These are phyloP conservation scores for Podospora pseudocomata DNA, from an alignment of 495 filamentous ascomycete genomes.

Conservation along the genomic window DNA sequence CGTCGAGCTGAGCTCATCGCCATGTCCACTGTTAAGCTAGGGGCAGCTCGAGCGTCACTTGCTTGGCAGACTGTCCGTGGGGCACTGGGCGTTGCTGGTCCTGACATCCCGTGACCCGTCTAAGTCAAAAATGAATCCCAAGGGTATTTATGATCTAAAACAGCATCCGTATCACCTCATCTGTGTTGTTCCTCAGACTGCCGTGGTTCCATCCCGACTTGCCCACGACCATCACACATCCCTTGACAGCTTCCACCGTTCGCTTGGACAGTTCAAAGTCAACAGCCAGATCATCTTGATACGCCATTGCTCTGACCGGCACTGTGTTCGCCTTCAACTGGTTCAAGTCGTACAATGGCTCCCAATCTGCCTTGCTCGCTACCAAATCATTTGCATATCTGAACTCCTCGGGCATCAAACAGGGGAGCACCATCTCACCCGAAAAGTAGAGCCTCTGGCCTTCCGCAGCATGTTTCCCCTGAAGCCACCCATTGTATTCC, in stretches of 20 bases:
- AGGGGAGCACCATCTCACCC: conserved; percentile 82
- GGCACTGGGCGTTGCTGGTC: no score
- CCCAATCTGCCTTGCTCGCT: conserved; percentile 63
- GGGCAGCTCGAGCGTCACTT: no score
- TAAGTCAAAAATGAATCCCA: background rate
- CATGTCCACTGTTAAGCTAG: no score
- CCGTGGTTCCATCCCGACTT: conserved; percentile 72
- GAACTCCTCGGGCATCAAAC: conserved; percentile 52
- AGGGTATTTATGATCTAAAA: conserved; percentile 5
- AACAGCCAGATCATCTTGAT: conserved; percentile 89
- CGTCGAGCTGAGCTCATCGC: conserved; percentile 1
- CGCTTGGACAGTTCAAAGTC: conserved; percentile 62
- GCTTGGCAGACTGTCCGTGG: no score
- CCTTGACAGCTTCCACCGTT: conserved; percentile 67
- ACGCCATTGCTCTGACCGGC: conserved; percentile 73
- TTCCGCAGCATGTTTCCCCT: conserved; percentile 29
- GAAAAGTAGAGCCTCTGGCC: conserved; percentile 68
- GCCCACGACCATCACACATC: conserved; percentile 67
- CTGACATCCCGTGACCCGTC: no score
- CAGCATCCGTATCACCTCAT: conserved; percentile 53
- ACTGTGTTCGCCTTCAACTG: conserved; percentile 70
- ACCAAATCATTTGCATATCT: conserved; percentile 44
- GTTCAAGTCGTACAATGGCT: conserved; percentile 63
- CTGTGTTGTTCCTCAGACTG: conserved; percentile 61
- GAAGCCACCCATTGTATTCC: conserved; percentile 42